Base-by-base conservation (phyloP, 2,329 filamentous ascomycete genomes). In the Fusarium newnesense region DNA sequence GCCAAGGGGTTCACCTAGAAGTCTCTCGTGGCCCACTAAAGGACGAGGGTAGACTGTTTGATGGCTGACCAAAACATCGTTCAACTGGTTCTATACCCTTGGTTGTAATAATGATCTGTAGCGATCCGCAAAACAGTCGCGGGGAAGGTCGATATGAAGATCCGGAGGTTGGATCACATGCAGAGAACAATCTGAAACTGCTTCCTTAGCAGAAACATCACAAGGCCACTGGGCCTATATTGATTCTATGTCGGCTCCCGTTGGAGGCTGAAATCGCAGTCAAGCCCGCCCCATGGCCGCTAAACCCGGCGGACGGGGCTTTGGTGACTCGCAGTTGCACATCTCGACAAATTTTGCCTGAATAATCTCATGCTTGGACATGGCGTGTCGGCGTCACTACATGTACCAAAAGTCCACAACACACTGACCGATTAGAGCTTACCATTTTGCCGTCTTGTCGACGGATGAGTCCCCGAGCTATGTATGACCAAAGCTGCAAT, bases 201-300 rank as follows among this genome's bases (percentile, higher is more conserved):
- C 58, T 60, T 68, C 60, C 59, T 63, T 59, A 46, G 32, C 50
- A 63, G 40, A 40, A 63, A 68, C 58, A 75, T 75, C 72, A 76
- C 74, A 66, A 75, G 64, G 59, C 62, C 76, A 72, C 73, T 76
- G 67, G 64, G 37, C 54, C 54, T 67, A 66, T 47, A 60, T 69
- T 72, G 64, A 69, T 75, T 46, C 50, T 13, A 68, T 78, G 76
- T 73, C 57, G 72, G 64, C 57, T 75, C 59, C 76, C 76, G 75
- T 32, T 42, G 39, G 21, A 34, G 65, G 67, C 72, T 74, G 50
- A 73, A 65, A 59, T 70, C 64, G 56, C 67, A 70, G 70, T 68
- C 67, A 60, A 68, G 59, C 28, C 52, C 47, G 56, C 19, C 37
- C 59, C 63, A 39, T 58, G 44, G 53, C 26, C 53, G 68, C 62